Evolutionary conservation across 805 yeast species (phyloP).

Genomic region (Starmerella lactis-condensi): DNA sequence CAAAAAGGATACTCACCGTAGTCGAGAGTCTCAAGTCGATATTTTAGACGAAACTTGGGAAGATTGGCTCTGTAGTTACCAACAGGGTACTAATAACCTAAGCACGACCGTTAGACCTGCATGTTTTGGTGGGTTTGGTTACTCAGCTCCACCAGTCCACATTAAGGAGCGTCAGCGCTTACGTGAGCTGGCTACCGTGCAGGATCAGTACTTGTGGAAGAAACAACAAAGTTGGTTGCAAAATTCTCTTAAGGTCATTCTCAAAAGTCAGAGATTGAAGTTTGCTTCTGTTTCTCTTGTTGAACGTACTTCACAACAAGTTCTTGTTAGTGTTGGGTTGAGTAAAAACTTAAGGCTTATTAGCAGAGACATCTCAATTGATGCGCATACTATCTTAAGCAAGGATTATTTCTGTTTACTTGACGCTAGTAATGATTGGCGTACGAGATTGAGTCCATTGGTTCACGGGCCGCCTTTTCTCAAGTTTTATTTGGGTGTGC

Average conservation of each 20-base stretch:
- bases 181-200: constrained; percentile 27
- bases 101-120: constrained; percentile 35
- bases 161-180: constrained; percentile 32
- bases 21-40: constrained; percentile 4
- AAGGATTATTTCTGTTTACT: constrained; percentile 33
- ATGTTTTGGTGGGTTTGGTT: constrained; percentile 29
- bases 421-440: constrained; percentile 55
- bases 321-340: constrained; percentile 33
- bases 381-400: constrained; percentile 50
- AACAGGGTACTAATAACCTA: constrained; percentile 7
- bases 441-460: constrained; percentile 42
- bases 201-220: constrained; percentile 34
- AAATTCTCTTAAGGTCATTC: constrained; percentile 23
- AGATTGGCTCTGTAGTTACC: constrained; percentile 15
- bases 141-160: constrained; percentile 43
- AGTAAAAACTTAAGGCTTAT: constrained; percentile 28
- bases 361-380: constrained; percentile 36
- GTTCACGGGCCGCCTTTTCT: constrained; percentile 44
- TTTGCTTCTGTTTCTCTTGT: constrained; percentile 47
- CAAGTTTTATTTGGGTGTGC: constrained; percentile 48
- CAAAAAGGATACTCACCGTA: not conserved
- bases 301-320: constrained; percentile 29
- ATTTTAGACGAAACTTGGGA: constrained; percentile 15
- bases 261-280: constrained; percentile 27
- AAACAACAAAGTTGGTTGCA: constrained; percentile 25